Percentiles rank a stretch among this genome's conserved stretches.
These are phyloP conservation scores for Metarhizium brunneum DNA, from an alignment of 2,329 filamentous ascomycete genomes.

Conservation along the genomic window DNA sequence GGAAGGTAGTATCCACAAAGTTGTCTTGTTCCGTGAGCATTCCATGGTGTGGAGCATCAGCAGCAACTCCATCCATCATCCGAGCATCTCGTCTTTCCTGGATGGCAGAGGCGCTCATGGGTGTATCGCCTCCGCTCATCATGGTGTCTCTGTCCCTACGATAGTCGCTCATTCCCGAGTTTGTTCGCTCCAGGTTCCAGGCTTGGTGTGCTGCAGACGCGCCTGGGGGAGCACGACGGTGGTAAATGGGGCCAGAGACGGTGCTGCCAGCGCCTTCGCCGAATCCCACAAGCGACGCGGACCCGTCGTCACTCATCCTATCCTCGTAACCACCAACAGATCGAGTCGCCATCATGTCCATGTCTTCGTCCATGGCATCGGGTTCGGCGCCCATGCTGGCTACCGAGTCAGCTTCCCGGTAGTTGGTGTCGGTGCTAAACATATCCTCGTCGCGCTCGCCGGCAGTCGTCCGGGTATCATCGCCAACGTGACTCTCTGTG, in stretches of 20 bases:
- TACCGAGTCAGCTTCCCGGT: slow-evolving; percentile 47
- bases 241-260: slow-evolving; percentile 68
- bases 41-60: slow-evolving; percentile 39
- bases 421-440: slow-evolving; percentile 58
- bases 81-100: slow-evolving; percentile 50
- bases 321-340: slow-evolving; percentile 49
- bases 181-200: slow-evolving; percentile 40
- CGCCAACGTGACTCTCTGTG: slow-evolving; percentile 61
- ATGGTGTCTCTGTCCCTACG: slow-evolving; percentile 24
- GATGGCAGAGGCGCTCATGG: slow-evolving; percentile 34
- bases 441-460: slow-evolving; percentile 58
- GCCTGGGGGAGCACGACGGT: slow-evolving; percentile 37
- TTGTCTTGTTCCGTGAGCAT: slow-evolving; percentile 41
- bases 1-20: slow-evolving; percentile 57
- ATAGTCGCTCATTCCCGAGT: slow-evolving; percentile 42
- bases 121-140: slow-evolving; percentile 29
- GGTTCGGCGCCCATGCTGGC: slow-evolving; percentile 40
- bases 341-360: slow-evolving; percentile 33
- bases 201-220: slow-evolving; percentile 25
- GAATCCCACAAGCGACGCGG: slow-evolving; percentile 79
- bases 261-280: slow-evolving; percentile 86
- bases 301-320: slow-evolving; percentile 78
- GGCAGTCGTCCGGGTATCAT: slow-evolving; percentile 40
- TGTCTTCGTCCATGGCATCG: slow-evolving; percentile 45
- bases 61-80: slow-evolving; percentile 57